Conservation (phyloP, 2,329 filamentous ascomycete species). For the Pseudopyricularia cyperi region DNA sequence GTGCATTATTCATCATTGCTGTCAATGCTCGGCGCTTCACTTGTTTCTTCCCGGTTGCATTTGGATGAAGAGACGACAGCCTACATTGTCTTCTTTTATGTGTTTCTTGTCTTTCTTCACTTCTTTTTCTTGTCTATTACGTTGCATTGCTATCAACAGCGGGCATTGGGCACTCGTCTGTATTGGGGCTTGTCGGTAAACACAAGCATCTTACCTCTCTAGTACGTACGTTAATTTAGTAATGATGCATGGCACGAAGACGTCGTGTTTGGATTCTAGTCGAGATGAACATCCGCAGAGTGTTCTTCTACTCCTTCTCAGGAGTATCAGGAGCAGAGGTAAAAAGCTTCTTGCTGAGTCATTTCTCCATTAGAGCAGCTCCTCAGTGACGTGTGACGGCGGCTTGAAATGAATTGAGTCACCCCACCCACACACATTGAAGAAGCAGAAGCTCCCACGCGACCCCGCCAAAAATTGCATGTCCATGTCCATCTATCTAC, state of each 20-base stretch:
- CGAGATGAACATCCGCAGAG: too few species aligned
- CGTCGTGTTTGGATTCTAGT: neutral
- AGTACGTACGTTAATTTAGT: neutral
- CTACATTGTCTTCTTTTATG: neutral
- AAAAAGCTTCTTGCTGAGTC: too few species aligned
- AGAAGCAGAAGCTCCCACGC: neutral
- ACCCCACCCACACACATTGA: neutral
- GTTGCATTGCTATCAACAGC: neutral
- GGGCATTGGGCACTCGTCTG: neutral
- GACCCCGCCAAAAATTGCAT: neutral
- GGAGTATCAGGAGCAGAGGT: too few species aligned
- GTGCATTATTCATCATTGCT: neutral
- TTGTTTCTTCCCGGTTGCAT: neutral
- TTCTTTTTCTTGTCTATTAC: neutral
- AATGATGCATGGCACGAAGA: neutral
- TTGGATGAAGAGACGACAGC: neutral
- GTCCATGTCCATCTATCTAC: neutral
- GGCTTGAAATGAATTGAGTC: too few species aligned
- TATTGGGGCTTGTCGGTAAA: neutral
- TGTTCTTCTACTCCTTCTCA: too few species aligned
- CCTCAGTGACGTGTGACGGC: too few species aligned
- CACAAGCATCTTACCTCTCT: neutral
- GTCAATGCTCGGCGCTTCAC: neutral
- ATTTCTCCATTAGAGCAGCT: too few species aligned
- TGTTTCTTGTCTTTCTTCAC: neutral